A percentile compares a stretch with the other conserved stretches of the same genome.
phyloP scores from a whole-genome alignment of 495 filamentous ascomycete species.

The Penicillium angulare region DNA sequence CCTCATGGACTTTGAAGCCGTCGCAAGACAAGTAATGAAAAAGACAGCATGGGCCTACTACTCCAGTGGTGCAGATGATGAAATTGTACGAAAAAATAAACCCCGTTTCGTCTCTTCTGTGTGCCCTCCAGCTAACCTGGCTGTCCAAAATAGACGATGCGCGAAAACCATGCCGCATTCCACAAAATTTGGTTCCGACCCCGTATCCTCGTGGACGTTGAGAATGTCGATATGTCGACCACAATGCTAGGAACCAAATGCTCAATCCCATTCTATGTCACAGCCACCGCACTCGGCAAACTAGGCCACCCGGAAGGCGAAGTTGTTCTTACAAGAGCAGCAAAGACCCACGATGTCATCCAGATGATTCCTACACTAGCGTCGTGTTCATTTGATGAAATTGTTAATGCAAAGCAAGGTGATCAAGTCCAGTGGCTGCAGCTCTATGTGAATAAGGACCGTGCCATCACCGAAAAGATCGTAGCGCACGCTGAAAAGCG shows the following conservation, averaged over 20 bases:
- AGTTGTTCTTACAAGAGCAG: constrained; percentile 81
- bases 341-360: constrained; percentile 79
- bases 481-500: constrained; percentile 87
- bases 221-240: constrained; percentile 78
- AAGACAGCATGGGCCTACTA: constrained; percentile 96
- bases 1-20: constrained; percentile 90
- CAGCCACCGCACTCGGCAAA: constrained; percentile 89
- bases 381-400: constrained; percentile 96
- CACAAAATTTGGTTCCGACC: constrained; percentile 98
- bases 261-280: constrained; percentile 86
- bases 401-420: constrained; percentile 76
- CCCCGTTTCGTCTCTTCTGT: too few species aligned
- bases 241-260: constrained; percentile 88
- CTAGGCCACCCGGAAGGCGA: constrained; percentile 87
- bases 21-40: constrained; percentile 87
- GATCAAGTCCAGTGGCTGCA: constrained; percentile 96
- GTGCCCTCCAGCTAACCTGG: too few species aligned
- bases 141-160: constrained; percentile 93
- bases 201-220: constrained; percentile 79
- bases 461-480: constrained; percentile 84
- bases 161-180: constrained; percentile 94
- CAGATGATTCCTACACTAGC: constrained; percentile 99
- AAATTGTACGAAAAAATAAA: constrained; percentile 67
- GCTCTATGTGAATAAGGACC: constrained; percentile 97
- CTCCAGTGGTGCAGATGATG: constrained; percentile 92